Evolutionary conservation across 306 rosid genomes (phyloP), one percentile per base, ranked within the genome.

Genomic region (Parietaria judaica): DNA sequence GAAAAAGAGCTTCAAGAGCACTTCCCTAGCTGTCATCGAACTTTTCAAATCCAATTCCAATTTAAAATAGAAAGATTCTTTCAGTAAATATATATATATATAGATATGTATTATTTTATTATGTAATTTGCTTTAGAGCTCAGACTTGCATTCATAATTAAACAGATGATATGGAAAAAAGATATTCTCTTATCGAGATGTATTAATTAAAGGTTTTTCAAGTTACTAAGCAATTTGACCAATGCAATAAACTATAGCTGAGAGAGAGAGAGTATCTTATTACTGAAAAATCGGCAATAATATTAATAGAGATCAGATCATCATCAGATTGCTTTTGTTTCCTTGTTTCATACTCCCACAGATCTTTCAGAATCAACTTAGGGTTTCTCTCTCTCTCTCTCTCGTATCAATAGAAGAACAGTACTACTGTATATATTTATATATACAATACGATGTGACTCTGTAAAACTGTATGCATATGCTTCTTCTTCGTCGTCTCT

Each of bases 11-110:
- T 12, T 76, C 46, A 60, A 79, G 52, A 76, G 72, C 85, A 80
- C 9, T 64, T 82, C 74, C 86, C 85, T 68, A 80, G 77, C 79
- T 84, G 65, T 68, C 80, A 80, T 84, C 60, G 87, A 62, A 87
- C 85, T 80, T 83, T 70, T 80, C 66, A 81, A 69, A 71, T 6
- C 70, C 13, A 49, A 49, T 49, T 7, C 13, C 9, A 49, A 49
- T 5, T 49, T 49, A 49, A 11, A 7, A 49, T 41, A 41, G 2
- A 23, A 23, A 23, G 31, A 23, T 34, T 38, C 36, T 58, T 23
- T 4, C 14, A 9, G 6, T 14, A 0, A 10, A 11, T 51, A 35
- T 45, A 15, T 10, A 5, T 49, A 49, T 49, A 49, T 49, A 49
- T 49, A 49, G 8, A 39, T 41, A 41, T 41, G 45, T 70, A 36